Conservation (phyloP, 305 asterid species). For the Salvia sclarea region DNA sequence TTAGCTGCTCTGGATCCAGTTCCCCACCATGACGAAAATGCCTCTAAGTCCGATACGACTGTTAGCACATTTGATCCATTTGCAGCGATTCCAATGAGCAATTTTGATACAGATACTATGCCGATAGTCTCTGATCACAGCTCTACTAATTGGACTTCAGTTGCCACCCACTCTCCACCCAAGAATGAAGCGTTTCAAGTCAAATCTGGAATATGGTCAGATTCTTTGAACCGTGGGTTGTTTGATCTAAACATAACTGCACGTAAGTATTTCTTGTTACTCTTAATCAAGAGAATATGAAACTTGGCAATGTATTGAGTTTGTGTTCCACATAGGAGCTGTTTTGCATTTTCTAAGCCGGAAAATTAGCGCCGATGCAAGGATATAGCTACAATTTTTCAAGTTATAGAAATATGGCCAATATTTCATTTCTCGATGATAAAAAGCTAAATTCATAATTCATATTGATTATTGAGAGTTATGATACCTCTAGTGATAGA, state of each 20-base stretch:
- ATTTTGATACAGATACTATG: conserved; percentile 50
- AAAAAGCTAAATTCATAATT: neutral
- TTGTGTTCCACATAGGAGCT: neutral
- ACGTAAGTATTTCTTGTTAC: conserved; percentile 61
- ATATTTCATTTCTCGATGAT: neutral
- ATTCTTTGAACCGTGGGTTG: conserved; percentile 68
- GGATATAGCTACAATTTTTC: neutral
- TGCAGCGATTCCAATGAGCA: conserved; percentile 66
- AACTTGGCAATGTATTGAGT: neutral
- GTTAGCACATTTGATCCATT: conserved; percentile 60
- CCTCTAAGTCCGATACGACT: conserved; percentile 44
- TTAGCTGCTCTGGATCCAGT: conserved; percentile 64
- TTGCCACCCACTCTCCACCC: conserved; percentile 41
- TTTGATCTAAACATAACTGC: conserved; percentile 76
- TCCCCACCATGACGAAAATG: conserved; percentile 39
- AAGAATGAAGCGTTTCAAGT: conserved; percentile 61
- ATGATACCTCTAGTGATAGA: neutral
- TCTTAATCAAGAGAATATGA: neutral
- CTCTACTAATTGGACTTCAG: conserved; percentile 38
- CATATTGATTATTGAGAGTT: neutral
- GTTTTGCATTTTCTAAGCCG: neutral
- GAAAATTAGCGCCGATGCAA: neutral
- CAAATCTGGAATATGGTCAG: conserved; percentile 71
- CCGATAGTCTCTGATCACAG: conserved; percentile 33
- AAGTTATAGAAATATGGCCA: neutral